Evolutionary conservation across 345 rosid genomes (phyloP).

Genomic region (Lepidium africanum): DNA sequence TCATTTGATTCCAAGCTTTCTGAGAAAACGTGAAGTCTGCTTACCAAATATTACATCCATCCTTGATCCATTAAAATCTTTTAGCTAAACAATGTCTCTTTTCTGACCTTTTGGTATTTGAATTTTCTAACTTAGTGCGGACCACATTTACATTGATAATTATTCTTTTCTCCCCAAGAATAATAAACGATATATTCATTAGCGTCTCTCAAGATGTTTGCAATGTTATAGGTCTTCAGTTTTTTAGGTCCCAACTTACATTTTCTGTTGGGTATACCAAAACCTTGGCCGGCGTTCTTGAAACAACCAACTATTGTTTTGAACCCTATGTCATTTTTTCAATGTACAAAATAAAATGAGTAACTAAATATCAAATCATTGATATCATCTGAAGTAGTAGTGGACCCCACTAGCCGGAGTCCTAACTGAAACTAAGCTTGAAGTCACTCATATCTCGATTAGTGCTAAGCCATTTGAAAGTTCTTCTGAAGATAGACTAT

Average conservation of each 20-base stretch:
- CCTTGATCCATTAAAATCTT: not conserved
- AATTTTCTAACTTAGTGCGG: not conserved
- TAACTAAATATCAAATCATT: not conserved
- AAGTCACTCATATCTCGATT: not conserved
- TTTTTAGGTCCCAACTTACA: not conserved
- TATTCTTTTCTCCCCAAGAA: not conserved
- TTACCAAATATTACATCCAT: not conserved
- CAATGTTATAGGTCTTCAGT: not conserved
- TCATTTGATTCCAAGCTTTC: not conserved
- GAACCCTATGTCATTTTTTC: not conserved
- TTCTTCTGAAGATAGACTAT: not conserved
- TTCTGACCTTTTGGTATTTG: not conserved
- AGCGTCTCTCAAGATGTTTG: not conserved
- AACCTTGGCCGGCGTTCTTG: not conserved
- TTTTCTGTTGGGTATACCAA: constrained; percentile 1
- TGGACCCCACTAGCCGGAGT: not conserved
- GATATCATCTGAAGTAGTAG: not conserved
- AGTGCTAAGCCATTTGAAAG: not conserved
- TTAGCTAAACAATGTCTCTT: not conserved
- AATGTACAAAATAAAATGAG: not conserved
- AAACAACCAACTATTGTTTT: not conserved
- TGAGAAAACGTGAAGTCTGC: not conserved
- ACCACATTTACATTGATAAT: not conserved
- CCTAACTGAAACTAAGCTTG: not conserved
- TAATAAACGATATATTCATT: not conserved